A percentile compares a stretch with the other conserved stretches of the same genome.
phyloP scores from a whole-genome alignment of 2,329 filamentous ascomycete species.

The Macroventuria anomochaeta region DNA sequence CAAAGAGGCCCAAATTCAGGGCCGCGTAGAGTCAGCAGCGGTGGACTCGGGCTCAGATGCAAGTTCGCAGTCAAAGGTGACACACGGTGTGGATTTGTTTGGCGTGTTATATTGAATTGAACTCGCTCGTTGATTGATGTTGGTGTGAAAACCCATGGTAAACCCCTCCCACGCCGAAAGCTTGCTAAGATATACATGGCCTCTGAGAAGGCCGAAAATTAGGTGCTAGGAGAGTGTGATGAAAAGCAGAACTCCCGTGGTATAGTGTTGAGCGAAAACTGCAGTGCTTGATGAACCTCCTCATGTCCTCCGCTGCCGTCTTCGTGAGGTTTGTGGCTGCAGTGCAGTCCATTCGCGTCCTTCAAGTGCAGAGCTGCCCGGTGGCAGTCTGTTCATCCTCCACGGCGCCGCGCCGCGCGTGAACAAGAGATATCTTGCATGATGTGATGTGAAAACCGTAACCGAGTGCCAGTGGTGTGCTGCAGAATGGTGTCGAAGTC shows the following conservation, averaged over 20 bases:
- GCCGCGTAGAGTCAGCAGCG: background rate
- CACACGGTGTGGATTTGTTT: background rate
- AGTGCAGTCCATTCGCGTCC: background rate
- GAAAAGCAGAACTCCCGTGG: conserved; percentile 14
- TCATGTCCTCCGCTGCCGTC: background rate
- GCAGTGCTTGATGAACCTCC: background rate
- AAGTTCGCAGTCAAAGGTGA: too few relatives aligned
- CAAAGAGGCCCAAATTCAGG: background rate
- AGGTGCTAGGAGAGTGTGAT: conserved; percentile 12
- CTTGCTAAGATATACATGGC: conserved; percentile 17
- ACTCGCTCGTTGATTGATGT: conserved; percentile 6
- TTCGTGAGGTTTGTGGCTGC: background rate
- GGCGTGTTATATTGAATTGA: background rate
- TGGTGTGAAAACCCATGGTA: background rate
- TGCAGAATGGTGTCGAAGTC: conserved; percentile 15
- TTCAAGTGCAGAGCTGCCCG: background rate
- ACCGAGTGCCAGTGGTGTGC: conserved; percentile 9
- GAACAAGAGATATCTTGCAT: conserved; percentile 20
- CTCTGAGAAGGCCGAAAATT: conserved; percentile 4
- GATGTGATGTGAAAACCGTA: conserved; percentile 11
- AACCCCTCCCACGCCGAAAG: conserved; percentile 12
- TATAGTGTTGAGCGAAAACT: conserved; percentile 16
- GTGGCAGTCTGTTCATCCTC: background rate
- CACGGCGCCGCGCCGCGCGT: conserved; percentile 5
- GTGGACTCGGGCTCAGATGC: background rate